Evolutionary conservation across 768 basidiomycete genomes (phyloP).

Genomic region (Naganishia randhawae): DNA sequence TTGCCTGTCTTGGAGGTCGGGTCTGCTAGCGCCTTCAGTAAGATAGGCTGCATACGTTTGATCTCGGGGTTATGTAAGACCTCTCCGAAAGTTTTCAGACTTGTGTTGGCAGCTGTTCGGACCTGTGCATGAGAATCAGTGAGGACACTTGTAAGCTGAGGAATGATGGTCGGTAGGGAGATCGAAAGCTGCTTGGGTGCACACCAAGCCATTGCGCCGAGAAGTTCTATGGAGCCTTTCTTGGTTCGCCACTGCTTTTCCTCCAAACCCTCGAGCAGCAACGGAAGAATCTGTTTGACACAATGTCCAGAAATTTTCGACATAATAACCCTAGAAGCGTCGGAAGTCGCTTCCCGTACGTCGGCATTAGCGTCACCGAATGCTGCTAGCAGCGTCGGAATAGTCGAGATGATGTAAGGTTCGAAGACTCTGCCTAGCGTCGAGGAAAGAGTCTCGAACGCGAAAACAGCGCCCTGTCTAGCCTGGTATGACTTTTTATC

Average conservation of each 20-base stretch:
- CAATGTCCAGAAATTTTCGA: constrained; percentile 82
- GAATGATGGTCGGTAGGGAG: constrained; percentile 93
- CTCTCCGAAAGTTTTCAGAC: constrained; percentile 95
- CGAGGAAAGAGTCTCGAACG: constrained; percentile 82
- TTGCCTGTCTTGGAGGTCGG: constrained; percentile 77
- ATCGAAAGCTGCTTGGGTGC: constrained; percentile 90
- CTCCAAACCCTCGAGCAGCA: constrained; percentile 80
- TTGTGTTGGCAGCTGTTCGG: constrained; percentile 83
- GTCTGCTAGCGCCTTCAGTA: constrained; percentile 92
- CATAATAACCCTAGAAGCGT: constrained; percentile 92
- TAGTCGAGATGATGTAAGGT: constrained; percentile 78
- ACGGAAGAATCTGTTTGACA: constrained; percentile 89
- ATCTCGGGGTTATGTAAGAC: constrained; percentile 98
- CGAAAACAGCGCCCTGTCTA: constrained; percentile 90
- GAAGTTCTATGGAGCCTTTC: constrained; percentile 85
- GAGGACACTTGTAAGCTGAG: constrained; percentile 85
- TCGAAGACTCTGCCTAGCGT: constrained; percentile 88
- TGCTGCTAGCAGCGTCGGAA: constrained; percentile 73
- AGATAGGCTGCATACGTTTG: constrained; percentile 76
- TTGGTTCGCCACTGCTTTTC: constrained; percentile 99
- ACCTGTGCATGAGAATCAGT: constrained; percentile 99
- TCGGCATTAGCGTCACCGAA: constrained; percentile 84
- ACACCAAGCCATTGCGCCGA: constrained; percentile 99
- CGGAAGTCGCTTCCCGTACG: constrained; percentile 88
- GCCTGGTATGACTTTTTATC: constrained; percentile 85